Percentiles rank a stretch among this genome's conserved stretches.
Conservation (phyloP, 2,329 filamentous ascomycete species). For the Ophiocordyceps camponoti-floridani region DNA sequence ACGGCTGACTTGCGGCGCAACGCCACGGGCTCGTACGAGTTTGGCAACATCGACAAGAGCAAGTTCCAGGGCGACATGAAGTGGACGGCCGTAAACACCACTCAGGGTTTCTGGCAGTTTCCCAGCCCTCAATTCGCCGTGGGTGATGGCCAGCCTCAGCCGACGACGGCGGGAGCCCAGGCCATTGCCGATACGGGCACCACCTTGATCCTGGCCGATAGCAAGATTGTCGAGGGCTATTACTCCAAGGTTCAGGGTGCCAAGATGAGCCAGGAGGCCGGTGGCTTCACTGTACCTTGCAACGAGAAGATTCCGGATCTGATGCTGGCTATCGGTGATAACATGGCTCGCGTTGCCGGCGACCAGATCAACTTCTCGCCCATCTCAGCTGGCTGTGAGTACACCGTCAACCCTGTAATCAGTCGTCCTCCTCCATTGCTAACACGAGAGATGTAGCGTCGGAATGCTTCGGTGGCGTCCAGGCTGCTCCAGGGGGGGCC, state of each 20-base stretch:
- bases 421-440: neutral
- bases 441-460: neutral
- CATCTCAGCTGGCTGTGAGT: conserved; percentile 32
- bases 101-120: conserved; percentile 45
- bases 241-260: conserved; percentile 29
- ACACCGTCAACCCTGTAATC: neutral
- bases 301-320: conserved; percentile 26
- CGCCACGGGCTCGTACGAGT: conserved; percentile 47
- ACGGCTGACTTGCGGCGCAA: conserved; percentile 46
- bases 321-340: conserved; percentile 35
- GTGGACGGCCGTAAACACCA: conserved; percentile 41
- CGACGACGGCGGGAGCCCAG: conserved; percentile 19
- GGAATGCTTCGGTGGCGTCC: conserved; percentile 52
- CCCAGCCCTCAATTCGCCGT: conserved; percentile 37
- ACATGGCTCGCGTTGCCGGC: conserved; percentile 38
- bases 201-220: conserved; percentile 42
- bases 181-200: conserved; percentile 42
- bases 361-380: conserved; percentile 33
- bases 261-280: conserved; percentile 16
- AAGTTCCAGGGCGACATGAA: conserved; percentile 44
- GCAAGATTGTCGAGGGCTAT: conserved; percentile 29
- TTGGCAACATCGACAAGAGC: conserved; percentile 44
- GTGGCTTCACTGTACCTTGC: conserved; percentile 30
- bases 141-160: conserved; percentile 20
- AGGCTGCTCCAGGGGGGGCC: conserved; percentile 30